phyloP scores from a whole-genome alignment of 208 protist genomes.

The Crithidia sp. region DNA sequence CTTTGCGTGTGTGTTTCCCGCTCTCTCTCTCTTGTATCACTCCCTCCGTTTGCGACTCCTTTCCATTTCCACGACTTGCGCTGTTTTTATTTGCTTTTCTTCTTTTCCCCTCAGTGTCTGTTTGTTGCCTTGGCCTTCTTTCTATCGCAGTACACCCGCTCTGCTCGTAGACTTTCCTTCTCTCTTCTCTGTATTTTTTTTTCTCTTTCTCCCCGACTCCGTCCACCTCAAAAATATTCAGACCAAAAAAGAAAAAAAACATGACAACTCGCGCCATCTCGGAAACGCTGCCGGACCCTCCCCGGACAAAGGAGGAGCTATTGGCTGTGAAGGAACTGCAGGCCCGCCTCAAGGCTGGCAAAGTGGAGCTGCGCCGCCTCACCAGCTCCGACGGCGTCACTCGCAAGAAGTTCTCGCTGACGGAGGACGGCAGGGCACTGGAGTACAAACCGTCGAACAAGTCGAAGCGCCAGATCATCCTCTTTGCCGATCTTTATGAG shows the following conservation, averaged over 20 bases:
- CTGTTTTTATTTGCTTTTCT: too few species aligned
- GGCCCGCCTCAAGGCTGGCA: conserved; percentile 12
- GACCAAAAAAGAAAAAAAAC: not conserved
- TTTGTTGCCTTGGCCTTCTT: too few species aligned
- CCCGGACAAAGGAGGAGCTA: conserved; percentile 28
- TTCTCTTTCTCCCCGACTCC: too few species aligned
- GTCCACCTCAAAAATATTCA: not conserved
- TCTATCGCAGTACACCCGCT: too few species aligned
- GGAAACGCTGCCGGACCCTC: conserved; percentile 21
- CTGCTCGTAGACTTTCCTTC: too few species aligned
- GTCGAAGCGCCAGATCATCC: conserved; percentile 34
- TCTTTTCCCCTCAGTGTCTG: too few species aligned
- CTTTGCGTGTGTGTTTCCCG: too few species aligned
- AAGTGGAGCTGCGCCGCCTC: conserved; percentile 24
- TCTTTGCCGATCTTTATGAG: conserved; percentile 61
- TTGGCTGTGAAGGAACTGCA: conserved; percentile 32
- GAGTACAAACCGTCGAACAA: conserved; percentile 63
- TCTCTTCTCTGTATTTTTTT: too few species aligned
- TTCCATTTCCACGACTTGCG: too few species aligned
- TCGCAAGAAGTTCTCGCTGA: conserved; percentile 35
- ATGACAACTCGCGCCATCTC: conserved; percentile 21
- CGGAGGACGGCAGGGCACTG: conserved; percentile 37
- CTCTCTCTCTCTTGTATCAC: too few species aligned
- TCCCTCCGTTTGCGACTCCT: too few species aligned
- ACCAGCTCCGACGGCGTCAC: conserved; percentile 20